These are phyloP conservation scores for Kwoniella dendrophila DNA, from an alignment of 768 basidiomycete species.

Conservation along the genomic window DNA sequence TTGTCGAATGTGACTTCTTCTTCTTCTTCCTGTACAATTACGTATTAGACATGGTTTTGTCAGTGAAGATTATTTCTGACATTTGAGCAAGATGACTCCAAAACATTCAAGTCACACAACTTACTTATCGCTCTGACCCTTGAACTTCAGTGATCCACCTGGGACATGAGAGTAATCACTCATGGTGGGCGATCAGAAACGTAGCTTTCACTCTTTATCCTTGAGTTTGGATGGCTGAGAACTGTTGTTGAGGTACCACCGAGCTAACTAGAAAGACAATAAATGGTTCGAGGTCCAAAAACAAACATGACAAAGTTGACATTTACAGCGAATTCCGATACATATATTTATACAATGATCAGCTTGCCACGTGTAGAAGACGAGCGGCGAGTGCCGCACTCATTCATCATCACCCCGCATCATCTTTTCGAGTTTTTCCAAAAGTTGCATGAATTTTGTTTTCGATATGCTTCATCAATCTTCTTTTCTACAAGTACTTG, in stretches of 20 bases:
- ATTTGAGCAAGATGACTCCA: not conserved
- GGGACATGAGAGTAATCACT: constrained; percentile 52
- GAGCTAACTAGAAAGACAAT: no score
- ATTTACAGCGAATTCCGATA: not conserved
- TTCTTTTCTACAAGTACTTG: not conserved
- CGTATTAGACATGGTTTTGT: not conserved
- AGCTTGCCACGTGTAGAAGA: not conserved
- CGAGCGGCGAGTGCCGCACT: constrained; percentile 1
- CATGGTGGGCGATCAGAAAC: constrained; percentile 32
- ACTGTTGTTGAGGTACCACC: no score
- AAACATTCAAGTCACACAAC: constrained; percentile 20
- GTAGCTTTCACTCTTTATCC: no score
- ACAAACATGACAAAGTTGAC: no score
- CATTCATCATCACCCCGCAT: not conserved
- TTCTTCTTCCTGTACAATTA: constrained; percentile 50
- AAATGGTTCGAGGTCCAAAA: no score
- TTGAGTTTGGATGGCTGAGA: no score
- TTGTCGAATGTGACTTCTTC: constrained; percentile 46
- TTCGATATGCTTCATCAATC: not conserved
- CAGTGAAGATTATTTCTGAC: not conserved
- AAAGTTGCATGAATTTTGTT: not conserved
- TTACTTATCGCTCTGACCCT: constrained; percentile 54
- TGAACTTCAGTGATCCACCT: constrained; percentile 55
- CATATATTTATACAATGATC: not conserved
- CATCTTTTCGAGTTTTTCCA: not conserved